A percentile compares a stretch with the other conserved stretches of the same genome.
These are phyloP conservation scores for Capniomyces stellatus DNA, from an alignment of 371 early-diverging fungal genomes.

Conservation along the genomic window DNA sequence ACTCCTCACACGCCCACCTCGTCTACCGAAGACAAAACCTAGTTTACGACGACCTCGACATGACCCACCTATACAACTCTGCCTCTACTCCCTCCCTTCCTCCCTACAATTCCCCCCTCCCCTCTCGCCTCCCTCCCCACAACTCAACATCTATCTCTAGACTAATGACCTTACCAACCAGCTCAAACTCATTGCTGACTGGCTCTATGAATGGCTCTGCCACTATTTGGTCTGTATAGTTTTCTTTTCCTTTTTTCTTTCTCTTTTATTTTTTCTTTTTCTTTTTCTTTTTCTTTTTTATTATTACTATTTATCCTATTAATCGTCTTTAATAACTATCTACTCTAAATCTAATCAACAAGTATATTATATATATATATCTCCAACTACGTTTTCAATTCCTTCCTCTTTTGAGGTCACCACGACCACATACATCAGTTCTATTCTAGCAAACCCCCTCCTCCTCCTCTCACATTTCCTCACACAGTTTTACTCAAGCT, in stretches of 20 bases:
- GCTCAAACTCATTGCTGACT: not conserved
- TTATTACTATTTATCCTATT: not conserved
- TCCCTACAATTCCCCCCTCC: no score
- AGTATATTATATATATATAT: not conserved
- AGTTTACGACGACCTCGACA: not conserved
- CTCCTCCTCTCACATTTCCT: not conserved
- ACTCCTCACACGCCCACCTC: not conserved
- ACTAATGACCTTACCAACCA: not conserved
- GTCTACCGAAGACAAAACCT: not conserved
- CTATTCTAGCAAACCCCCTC: not conserved
- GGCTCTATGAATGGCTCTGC: constrained; percentile 12
- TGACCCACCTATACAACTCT: not conserved
- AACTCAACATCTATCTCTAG: not conserved
- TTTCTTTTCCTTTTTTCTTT: not conserved
- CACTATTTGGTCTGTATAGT: constrained; percentile 5
- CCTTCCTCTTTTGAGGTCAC: not conserved
- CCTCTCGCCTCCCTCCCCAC: not conserved
- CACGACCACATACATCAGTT: constrained; percentile 5
- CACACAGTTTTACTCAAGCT: no score
- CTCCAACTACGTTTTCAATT: constrained; percentile 1
- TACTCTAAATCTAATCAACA: no score
- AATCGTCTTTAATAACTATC: no score
- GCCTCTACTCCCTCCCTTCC: no score
- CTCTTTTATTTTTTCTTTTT: not conserved
- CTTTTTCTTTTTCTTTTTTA: not conserved